phyloP scores from a whole-genome alignment of 2,329 filamentous ascomycete genomes.

The Exophiala aquamarina region DNA sequence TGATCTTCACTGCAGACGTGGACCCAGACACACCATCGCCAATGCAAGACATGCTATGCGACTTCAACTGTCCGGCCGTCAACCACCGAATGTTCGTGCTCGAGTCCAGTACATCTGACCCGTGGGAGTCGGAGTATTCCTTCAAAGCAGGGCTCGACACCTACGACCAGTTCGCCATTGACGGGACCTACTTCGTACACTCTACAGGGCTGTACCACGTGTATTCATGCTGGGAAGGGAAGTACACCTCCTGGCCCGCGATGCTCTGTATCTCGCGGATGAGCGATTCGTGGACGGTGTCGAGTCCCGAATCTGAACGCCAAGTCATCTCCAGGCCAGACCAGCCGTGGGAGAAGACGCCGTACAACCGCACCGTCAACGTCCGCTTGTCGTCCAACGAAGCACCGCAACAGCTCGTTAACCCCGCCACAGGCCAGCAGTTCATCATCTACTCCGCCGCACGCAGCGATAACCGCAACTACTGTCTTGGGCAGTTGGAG shows the following conservation, averaged over 20 bases:
- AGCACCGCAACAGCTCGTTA: conserved; percentile 51
- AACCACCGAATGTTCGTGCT: conserved; percentile 55
- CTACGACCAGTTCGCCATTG: conserved; percentile 55
- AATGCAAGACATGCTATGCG: conserved; percentile 49
- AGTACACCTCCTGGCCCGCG: conserved; percentile 50
- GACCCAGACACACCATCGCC: conserved; percentile 47
- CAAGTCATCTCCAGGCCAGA: conserved; percentile 48
- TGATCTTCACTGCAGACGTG: conserved; percentile 55
- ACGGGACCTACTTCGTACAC: conserved; percentile 54
- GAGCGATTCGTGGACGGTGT: conserved; percentile 49
- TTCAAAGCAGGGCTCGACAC: conserved; percentile 50
- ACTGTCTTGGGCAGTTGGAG: conserved; percentile 53
- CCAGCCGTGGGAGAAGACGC: conserved; percentile 54
- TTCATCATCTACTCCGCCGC: conserved; percentile 53
- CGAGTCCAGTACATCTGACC: conserved; percentile 42
- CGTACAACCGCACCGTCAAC: conserved; percentile 42
- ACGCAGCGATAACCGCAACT: conserved; percentile 53
- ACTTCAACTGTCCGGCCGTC: conserved; percentile 51
- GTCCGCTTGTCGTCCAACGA: conserved; percentile 49
- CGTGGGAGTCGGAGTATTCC: conserved; percentile 46
- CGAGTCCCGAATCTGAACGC: conserved; percentile 46
- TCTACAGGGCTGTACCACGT: conserved; percentile 40
- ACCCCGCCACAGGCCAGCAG: conserved; percentile 46
- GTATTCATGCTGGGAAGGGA: conserved; percentile 39
- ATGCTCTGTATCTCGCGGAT: conserved; percentile 55